Base-by-base conservation (phyloP, 257 asterid species). In the Jacaranda copaia region DNA sequence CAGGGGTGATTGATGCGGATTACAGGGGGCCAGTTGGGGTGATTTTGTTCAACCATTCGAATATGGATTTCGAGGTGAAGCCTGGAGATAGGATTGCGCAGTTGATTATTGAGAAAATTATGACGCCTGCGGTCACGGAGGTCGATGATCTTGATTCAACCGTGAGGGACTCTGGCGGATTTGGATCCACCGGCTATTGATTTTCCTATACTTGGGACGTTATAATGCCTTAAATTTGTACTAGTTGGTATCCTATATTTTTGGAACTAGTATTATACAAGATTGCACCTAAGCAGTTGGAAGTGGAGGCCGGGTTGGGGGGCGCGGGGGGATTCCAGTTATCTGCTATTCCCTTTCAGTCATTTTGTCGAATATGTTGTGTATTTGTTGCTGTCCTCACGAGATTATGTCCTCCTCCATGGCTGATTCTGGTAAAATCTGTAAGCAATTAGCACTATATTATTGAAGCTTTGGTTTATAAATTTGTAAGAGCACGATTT, bases 1-100 rank as follows among this genome's bases (percentile, higher is more conserved):
- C 97, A 4, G 96, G 97, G 15, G 96, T 92, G 67, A 84, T 92
- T 9, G 97, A 92, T 71, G 96, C 96, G 1, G 94, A 92, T 45
- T 85, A 85, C 75, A 84, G 88, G 10, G 84, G 87, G 3, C 88
- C 89, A 4, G 78, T 84, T 70, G 85, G 86, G 4, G 91, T 86
- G 81, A 84, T 88, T 69, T 58, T 89, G 81, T 89, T 82, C 71
- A 85, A 87, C 72, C 81, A 85, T 71, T 89, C 90, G 0, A 89
- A 85, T 61, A 77, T 76, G 61, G 92, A 87, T 68, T 88, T 84
- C 35, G 85, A 84, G 74, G 88, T 86, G 62, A 88, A 88, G 63
- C 38, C 74, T 45, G 95, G 91, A 2, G 85, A 84, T 46, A 71
- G 83, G 56, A 81, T 86, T 8, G 87, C 92, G 4, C 83, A 86